Evolutionary conservation across 352 stramenopile species (phyloP), one percentile per base, ranked within the genome.

Genomic region (Phytophthora colocasiae): DNA sequence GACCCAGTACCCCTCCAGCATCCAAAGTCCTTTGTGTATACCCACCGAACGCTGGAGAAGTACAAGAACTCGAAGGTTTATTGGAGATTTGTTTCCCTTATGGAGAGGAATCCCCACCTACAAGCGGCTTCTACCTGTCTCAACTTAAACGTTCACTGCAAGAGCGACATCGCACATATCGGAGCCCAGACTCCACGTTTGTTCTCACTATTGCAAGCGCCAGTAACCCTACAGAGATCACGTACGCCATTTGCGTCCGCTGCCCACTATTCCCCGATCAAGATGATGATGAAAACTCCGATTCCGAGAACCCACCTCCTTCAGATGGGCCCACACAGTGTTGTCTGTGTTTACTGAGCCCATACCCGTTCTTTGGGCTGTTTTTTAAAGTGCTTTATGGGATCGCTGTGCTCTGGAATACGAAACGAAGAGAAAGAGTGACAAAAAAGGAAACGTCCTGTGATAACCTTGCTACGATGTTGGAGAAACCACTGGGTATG

Each of bases 331-430:
- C 74, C 1, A 48, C 77, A 6, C 81, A 91, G 27, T 87, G 82
- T n/a, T 95, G 87, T 50, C 75, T 93, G 19, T 93, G 87, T 46
- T 64, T 95, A 19, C 61, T 95, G 17, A 95, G 78, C 17, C 71
- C 82, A 0, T 92, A 90, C 49, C 87, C 87, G 24, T 95, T 93
- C 61, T 95, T 95, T 71, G 83, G 80, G n/a, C 55, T 95, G 15
- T 95, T 93, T 59, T 92, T 92, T 76, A 93, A 93, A 32, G 78
- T 93, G 29, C 60, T 95, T 7, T 91, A 87, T 32, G 85, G 87
- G 0, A 89, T 93, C 9, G 80, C 85, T 6, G 80, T 78, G 32
- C 78, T 93, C 19, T 95, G 87, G 81, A 81, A 90, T 55, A 70
- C 58, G 32, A 87, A 82, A 46, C 73, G 75, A 26, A 80, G 67